These are phyloP conservation scores for Ceratocystis harringtonii DNA, from an alignment of 2,329 filamentous ascomycete species.

Conservation along the genomic window DNA sequence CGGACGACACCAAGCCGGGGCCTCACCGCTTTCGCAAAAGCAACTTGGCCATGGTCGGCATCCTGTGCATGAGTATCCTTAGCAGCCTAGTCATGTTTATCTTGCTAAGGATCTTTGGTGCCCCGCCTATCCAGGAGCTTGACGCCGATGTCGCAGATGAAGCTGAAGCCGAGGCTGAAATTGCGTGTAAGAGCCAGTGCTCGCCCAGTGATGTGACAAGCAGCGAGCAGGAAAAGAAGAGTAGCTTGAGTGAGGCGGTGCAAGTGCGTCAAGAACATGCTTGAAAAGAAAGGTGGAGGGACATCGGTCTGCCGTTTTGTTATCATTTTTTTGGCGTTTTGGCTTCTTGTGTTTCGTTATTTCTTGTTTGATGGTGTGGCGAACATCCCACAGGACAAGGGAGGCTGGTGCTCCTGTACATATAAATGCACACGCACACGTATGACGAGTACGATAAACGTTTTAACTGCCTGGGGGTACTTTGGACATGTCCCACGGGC, in stretches of 20 bases:
- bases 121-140: conserved; percentile 28
- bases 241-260: background rate
- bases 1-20: conserved; percentile 53
- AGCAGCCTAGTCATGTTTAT: conserved; percentile 55
- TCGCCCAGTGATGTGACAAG: background rate
- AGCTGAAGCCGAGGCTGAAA: conserved; percentile 23
- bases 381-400: too few relatives aligned
- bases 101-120: conserved; percentile 45
- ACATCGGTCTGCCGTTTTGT: too few relatives aligned
- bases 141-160: conserved; percentile 17
- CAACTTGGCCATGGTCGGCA: conserved; percentile 79
- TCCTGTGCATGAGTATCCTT: conserved; percentile 61
- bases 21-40: conserved; percentile 62
- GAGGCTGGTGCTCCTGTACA: too few relatives aligned
- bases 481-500: too few relatives aligned
- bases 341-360: too few relatives aligned
- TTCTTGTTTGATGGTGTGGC: too few relatives aligned
- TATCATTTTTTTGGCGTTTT: background rate
- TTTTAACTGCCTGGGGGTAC: too few relatives aligned
- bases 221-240: background rate
- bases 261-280: background rate
- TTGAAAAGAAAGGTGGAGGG: background rate
- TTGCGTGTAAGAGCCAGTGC: conserved; percentile 20
- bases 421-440: too few relatives aligned
- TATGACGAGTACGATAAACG: too few relatives aligned